phyloP scores from a whole-genome alignment of 345 rosid genomes.

The Melaleuca quinquenervia region DNA sequence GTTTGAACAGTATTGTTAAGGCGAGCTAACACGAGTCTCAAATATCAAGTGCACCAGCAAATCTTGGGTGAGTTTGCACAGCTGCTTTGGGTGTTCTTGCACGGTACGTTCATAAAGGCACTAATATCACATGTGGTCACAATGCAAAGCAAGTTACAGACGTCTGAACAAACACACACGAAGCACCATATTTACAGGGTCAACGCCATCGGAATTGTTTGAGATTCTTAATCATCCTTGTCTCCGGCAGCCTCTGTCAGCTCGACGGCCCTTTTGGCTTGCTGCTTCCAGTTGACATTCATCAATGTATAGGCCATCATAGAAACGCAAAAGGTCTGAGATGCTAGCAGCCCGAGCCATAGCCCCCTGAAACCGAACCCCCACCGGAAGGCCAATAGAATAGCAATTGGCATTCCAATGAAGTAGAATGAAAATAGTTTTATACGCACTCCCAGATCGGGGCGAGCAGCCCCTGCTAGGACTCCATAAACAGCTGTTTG shows the following conservation, averaged over 20 bases:
- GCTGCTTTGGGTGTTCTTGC: neutral
- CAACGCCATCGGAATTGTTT: too few relatives aligned
- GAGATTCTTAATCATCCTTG: slow-evolving; percentile 3
- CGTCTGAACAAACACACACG: neutral
- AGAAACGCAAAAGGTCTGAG: slow-evolving; percentile 18
- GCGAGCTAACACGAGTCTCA: neutral
- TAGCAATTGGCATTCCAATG: slow-evolving; percentile 18
- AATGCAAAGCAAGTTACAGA: neutral
- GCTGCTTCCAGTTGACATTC: slow-evolving; percentile 18
- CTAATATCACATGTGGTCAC: neutral
- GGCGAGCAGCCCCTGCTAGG: slow-evolving; percentile 13
- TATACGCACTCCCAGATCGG: slow-evolving; percentile 9
- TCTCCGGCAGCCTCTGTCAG: slow-evolving; percentile 2
- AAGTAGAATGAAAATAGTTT: slow-evolving; percentile 19
- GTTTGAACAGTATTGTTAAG: neutral
- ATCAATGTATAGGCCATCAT: slow-evolving; percentile 17
- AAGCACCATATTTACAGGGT: neutral
- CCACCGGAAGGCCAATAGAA: neutral
- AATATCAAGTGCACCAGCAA: neutral
- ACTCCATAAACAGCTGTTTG: slow-evolving; percentile 27
- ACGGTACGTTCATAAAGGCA: neutral
- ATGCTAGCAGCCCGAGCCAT: slow-evolving; percentile 7
- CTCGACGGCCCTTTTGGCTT: slow-evolving; percentile 15
- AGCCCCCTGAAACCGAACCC: slow-evolving; percentile 1
- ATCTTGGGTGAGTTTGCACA: neutral